These are phyloP conservation scores for Kodamaea leandrae DNA, from an alignment of 805 yeast genomes.

Conservation along the genomic window DNA sequence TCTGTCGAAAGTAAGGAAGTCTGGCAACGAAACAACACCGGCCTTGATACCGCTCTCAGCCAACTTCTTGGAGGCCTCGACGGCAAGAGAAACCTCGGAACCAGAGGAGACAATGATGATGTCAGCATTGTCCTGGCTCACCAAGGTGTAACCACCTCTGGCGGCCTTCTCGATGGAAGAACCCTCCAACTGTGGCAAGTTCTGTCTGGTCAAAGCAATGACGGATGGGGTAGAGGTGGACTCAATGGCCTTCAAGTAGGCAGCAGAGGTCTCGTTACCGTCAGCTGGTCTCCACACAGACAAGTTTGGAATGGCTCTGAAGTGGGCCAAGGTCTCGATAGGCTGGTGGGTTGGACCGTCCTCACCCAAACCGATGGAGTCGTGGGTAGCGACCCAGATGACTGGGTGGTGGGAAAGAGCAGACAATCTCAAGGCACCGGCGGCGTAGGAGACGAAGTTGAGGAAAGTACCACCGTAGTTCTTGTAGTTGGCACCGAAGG, in stretches of 20 bases:
- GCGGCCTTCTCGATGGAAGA: slow-evolving; percentile 87
- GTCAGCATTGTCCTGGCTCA: slow-evolving; percentile 55
- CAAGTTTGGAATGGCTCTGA: slow-evolving; percentile 80
- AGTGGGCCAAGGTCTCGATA: slow-evolving; percentile 82
- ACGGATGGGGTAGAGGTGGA: slow-evolving; percentile 66
- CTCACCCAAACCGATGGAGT: slow-evolving; percentile 88
- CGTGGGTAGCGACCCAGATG: slow-evolving; percentile 87
- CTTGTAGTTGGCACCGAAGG: slow-evolving; percentile 81
- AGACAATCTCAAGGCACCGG: slow-evolving; percentile 84
- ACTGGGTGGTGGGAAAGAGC: slow-evolving; percentile 82
- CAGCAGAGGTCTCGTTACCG: slow-evolving; percentile 85
- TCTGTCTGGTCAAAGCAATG: slow-evolving; percentile 80
- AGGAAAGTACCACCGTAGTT: slow-evolving; percentile 97
- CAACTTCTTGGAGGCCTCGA: slow-evolving; percentile 78
- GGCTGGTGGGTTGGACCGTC: slow-evolving; percentile 96
- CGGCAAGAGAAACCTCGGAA: slow-evolving; percentile 84
- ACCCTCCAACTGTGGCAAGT: slow-evolving; percentile 90
- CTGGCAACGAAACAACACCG: slow-evolving; percentile 89
- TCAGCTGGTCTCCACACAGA: slow-evolving; percentile 93
- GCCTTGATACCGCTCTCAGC: slow-evolving; percentile 66
- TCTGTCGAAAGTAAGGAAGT: slow-evolving; percentile 81
- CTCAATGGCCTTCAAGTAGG: slow-evolving; percentile 65
- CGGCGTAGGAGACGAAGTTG: slow-evolving; percentile 82
- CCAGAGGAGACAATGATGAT: slow-evolving; percentile 86
- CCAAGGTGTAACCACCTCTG: slow-evolving; percentile 89